Base-by-base conservation (phyloP, 2,329 filamentous ascomycete species). In the Penicillium sp. region DNA sequence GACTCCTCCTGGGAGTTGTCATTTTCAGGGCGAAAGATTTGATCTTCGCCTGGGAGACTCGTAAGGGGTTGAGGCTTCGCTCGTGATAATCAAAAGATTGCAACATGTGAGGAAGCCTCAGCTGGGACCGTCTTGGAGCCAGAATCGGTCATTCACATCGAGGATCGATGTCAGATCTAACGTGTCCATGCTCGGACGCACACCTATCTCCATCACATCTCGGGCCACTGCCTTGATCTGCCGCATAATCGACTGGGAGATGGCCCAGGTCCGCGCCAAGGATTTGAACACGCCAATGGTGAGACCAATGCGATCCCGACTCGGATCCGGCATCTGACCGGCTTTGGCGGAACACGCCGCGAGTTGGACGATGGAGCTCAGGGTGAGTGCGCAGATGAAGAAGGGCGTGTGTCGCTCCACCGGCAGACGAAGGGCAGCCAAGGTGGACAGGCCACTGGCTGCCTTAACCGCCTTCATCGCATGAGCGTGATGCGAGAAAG, bases 151-250 rank as follows among this genome's bases (percentile, higher is more conserved):
- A 29, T 56, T 62, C 34, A 45, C 33, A 38, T 69, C 65, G 32
- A 69, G 50, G 11, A 68, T 61, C 3, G 62, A 60, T 2, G 55
- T 64, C 34, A 70, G 52, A 56, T 69, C 66, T 9, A 70, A 52
- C 28, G 61, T 59, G 36, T 69, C 66, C 50, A 64, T 60, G 9
- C 56, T 63, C 9, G 66, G 67, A 27, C 66, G 65, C 9, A 71
- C 53, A 4, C 69, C 68, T 36, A 72, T 55, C 27, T 70, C 68
- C 54, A 77, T 76, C 34, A 91, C 84, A 57, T 90, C 85, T 60
- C 86, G 81, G n/a, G 88, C 87, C 13, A 93, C 86, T 7, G 81
- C 81, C 56, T 83, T 83, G 12, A 95, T 84, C 66, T 93, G 87
- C 4, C 77, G 78, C 51, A 85, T 78, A 2, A 88, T 86, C 9